phyloP scores from a whole-genome alignment of 176 grass and related monocot genomes.

The Neostapfia colusana region DNA sequence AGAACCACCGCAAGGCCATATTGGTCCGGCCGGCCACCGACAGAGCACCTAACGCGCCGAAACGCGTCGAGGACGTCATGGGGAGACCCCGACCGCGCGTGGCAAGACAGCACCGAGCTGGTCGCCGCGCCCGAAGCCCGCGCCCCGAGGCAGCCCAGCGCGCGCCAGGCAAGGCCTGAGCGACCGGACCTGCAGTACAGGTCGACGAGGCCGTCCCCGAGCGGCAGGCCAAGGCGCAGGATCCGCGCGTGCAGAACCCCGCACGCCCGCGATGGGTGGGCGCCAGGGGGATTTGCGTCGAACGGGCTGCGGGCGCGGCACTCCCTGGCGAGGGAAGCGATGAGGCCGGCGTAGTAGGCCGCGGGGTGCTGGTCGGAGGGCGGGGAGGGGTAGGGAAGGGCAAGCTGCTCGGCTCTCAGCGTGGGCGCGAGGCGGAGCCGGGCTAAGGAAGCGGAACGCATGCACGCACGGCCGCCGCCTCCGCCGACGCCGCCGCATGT shows the following conservation, averaged over 20 bases:
- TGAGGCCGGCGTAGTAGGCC: slow-evolving; percentile 34
- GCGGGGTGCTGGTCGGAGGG: not conserved
- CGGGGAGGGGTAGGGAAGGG: not conserved
- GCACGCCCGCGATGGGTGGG: slow-evolving; percentile 30
- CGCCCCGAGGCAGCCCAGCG: slow-evolving; percentile 24
- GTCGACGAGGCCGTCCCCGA: slow-evolving; percentile 43
- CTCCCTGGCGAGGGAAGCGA: slow-evolving; percentile 37
- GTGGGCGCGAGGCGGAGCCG: slow-evolving; percentile 1
- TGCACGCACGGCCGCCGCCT: slow-evolving; percentile 10
- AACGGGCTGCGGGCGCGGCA: slow-evolving; percentile 35
- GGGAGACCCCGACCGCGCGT: slow-evolving; percentile 34
- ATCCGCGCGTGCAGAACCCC: slow-evolving; percentile 40
- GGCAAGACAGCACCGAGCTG: slow-evolving; percentile 52
- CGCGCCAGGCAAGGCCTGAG: slow-evolving; percentile 32
- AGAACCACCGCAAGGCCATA: slow-evolving; percentile 54
- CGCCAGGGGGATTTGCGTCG: slow-evolving; percentile 29
- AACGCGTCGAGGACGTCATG: slow-evolving; percentile 44
- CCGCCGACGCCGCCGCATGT: slow-evolving; percentile 27
- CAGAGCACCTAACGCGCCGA: slow-evolving; percentile 22
- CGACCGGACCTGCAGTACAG: slow-evolving; percentile 50
- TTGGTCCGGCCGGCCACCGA: slow-evolving; percentile 36
- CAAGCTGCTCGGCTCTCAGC: not conserved
- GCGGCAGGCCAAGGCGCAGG: slow-evolving; percentile 36
- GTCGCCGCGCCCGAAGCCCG: slow-evolving; percentile 23
- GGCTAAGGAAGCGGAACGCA: slow-evolving; percentile 21